Conservation (phyloP, 306 rosid genomes). For the Corylus heterophylla region DNA sequence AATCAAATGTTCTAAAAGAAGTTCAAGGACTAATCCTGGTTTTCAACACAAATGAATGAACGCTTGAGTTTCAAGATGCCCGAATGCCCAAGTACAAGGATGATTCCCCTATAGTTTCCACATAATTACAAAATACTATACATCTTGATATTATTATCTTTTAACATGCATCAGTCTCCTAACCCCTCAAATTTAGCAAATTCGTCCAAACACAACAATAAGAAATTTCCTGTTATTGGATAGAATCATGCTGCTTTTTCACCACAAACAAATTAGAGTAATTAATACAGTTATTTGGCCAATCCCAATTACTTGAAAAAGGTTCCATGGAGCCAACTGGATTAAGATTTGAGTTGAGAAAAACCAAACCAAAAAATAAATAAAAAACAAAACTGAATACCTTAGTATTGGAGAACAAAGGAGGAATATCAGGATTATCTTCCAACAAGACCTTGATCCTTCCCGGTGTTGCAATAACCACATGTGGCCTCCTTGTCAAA, state of each 20-base stretch:
- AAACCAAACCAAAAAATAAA: not conserved
- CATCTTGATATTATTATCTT: not conserved
- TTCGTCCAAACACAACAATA: not conserved
- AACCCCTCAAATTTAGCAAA: not conserved
- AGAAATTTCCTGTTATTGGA: not conserved
- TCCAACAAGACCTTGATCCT: constrained; percentile 71
- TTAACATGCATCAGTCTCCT: not conserved
- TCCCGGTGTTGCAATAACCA: constrained; percentile 88
- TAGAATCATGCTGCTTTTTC: not conserved
- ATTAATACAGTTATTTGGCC: not conserved
- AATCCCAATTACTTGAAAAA: not conserved
- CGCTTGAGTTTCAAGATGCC: not conserved
- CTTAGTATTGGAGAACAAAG: constrained; percentile 67
- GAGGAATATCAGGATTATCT: constrained; percentile 62
- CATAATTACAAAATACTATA: no score
- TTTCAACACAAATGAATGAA: not conserved
- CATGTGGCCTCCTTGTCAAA: constrained; percentile 67
- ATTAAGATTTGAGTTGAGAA: not conserved
- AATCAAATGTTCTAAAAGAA: not conserved
- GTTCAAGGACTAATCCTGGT: not conserved
- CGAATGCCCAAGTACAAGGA: no score
- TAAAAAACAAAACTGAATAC: constrained; percentile 31
- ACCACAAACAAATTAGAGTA: not conserved
- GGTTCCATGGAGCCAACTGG: not conserved
- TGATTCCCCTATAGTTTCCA: no score